These are phyloP conservation scores for Podaxis carcinomalis DNA, from an alignment of 768 basidiomycete genomes.

Conservation along the genomic window DNA sequence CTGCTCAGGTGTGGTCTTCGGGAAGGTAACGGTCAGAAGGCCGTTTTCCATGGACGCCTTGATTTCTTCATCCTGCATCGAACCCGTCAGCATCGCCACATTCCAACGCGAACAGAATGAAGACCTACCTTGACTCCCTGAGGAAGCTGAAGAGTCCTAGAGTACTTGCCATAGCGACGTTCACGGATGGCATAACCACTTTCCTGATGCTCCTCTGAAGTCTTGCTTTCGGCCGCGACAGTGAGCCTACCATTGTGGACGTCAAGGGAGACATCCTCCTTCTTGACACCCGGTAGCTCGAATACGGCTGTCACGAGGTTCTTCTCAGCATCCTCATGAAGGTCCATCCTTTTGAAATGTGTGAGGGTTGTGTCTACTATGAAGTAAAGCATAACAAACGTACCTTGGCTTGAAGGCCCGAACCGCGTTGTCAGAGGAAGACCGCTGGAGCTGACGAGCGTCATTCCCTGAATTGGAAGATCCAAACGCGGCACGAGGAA, in stretches of 20 bases:
- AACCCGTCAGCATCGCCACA: slow-evolving; percentile 21
- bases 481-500: slow-evolving; percentile 9
- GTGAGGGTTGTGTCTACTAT: slow-evolving; percentile 5
- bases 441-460: not conserved
- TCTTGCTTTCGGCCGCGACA: slow-evolving; percentile 44
- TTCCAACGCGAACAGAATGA: slow-evolving; percentile 13
- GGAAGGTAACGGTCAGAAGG: slow-evolving; percentile 49
- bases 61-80: slow-evolving; percentile 27
- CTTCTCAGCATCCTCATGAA: slow-evolving; percentile 43
- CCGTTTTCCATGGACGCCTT: slow-evolving; percentile 46
- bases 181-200: slow-evolving; percentile 41
- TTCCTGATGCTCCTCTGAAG: slow-evolving; percentile 28
- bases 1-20: slow-evolving; percentile 36
- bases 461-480: not conserved
- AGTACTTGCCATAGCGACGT: slow-evolving; percentile 40
- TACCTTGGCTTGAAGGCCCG: not conserved
- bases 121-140: slow-evolving; percentile 46
- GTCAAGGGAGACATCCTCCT: slow-evolving; percentile 49
- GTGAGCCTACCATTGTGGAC: slow-evolving; percentile 44
- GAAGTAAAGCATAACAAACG: not conserved
- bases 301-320: slow-evolving; percentile 52
- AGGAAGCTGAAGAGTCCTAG: slow-evolving; percentile 47
- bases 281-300: slow-evolving; percentile 52
- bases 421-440: not conserved
- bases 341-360: slow-evolving; percentile 41